These are phyloP conservation scores for Miscanthus sacchariflorus DNA, from an alignment of 202 grass and related monocot species.

Conservation along the genomic window DNA sequence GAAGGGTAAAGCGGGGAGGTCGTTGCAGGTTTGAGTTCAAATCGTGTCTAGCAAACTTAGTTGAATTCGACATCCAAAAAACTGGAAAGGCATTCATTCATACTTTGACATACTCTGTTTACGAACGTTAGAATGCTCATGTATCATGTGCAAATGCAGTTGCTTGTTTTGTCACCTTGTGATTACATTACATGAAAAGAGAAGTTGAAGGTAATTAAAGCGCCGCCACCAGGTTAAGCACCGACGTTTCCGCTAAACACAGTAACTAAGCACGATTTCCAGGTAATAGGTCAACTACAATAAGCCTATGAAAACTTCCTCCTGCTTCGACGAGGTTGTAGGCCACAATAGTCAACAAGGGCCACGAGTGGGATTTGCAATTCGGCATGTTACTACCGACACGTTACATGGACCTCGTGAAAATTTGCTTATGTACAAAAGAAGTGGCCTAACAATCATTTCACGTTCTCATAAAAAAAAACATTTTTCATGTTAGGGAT, in stretches of 20 bases:
- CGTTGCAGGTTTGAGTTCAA: background rate
- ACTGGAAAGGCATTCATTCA: background rate
- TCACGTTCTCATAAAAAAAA: too few relatives aligned
- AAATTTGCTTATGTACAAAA: too few relatives aligned
- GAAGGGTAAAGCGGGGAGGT: background rate
- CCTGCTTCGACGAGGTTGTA: background rate
- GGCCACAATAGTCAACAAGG: background rate
- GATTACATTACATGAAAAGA: background rate
- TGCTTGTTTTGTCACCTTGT: background rate
- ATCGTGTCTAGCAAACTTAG: background rate
- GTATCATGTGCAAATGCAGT: background rate
- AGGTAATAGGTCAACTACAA: background rate
- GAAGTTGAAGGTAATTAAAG: background rate
- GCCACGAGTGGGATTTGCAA: background rate
- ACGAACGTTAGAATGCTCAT: background rate
- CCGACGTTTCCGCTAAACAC: background rate
- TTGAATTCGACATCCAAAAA: background rate
- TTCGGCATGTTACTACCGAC: background rate
- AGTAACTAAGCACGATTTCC: background rate
- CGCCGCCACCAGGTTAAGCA: background rate
- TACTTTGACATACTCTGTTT: background rate
- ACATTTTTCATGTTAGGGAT: too few relatives aligned
- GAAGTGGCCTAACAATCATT: too few relatives aligned
- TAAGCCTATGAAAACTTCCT: conserved; percentile 1
- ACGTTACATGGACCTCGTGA: background rate